A percentile compares a stretch with the other conserved stretches of the same genome.
Evolutionary conservation across 139 green algal species (phyloP).

Genomic region (Tetraselmis chui): DNA sequence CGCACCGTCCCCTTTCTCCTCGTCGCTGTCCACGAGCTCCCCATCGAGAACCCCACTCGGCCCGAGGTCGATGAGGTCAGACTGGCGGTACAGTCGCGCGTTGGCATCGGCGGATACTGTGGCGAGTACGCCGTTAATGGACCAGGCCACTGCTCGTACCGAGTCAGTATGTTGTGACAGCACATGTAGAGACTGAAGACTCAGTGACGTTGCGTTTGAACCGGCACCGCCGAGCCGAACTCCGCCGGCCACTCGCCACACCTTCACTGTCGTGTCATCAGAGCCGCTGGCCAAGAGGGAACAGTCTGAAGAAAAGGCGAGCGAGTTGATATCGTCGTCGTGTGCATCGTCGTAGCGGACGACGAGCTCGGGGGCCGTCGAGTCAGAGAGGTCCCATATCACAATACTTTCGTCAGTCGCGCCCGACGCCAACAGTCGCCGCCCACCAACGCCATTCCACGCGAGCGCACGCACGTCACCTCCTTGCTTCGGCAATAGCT

Average conservation of each 20-base stretch:
- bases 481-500: not conserved
- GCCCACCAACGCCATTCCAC: not conserved
- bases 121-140: not conserved
- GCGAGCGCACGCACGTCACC: not conserved
- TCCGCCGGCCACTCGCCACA: not conserved
- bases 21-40: too few species aligned
- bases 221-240: too few species aligned
- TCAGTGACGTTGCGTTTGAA: too few species aligned
- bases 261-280: not conserved
- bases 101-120: not conserved
- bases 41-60: too few species aligned
- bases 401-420: not conserved
- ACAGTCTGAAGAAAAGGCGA: not conserved
- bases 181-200: not conserved
- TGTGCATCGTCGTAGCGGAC: not conserved
- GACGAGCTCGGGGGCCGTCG: not conserved
- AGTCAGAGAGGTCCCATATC: not conserved
- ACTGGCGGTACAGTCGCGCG: not conserved
- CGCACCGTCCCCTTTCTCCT: too few species aligned
- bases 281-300: not conserved
- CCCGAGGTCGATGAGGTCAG: not conserved
- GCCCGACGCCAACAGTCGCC: not conserved
- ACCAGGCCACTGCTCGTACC: not conserved
- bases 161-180: not conserved
- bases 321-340: not conserved